Percentiles rank a stretch among this genome's conserved stretches.
Conservation (phyloP, 2,329 filamentous ascomycete species). For the Biscogniauxia sp. region DNA sequence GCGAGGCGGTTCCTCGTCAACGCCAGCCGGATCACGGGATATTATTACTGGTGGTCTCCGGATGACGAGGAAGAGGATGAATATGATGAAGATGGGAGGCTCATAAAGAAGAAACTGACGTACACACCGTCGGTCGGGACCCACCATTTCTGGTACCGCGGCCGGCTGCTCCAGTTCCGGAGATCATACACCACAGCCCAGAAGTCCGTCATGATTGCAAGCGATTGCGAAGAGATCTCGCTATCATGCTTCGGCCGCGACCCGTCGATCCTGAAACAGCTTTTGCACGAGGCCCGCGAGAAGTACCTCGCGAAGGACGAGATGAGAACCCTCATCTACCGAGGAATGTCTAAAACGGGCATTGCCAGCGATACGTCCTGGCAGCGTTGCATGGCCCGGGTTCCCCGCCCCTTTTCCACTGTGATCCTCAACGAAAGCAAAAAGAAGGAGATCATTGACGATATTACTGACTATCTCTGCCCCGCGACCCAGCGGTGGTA, state of each 20-base stretch:
- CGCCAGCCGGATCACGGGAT: slow-evolving; percentile 55
- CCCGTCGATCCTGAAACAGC: slow-evolving; percentile 59
- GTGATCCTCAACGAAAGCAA: slow-evolving; percentile 61
- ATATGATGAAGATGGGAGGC: slow-evolving; percentile 40
- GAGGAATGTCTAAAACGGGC: slow-evolving; percentile 46
- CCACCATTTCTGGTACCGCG: slow-evolving; percentile 67
- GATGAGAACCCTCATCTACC: slow-evolving; percentile 64
- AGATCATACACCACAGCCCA: slow-evolving; percentile 49
- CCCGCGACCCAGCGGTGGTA: slow-evolving; percentile 74
- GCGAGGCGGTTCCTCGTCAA: slow-evolving; percentile 65
- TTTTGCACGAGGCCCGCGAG: slow-evolving; percentile 57
- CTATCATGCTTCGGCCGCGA: slow-evolving; percentile 62
- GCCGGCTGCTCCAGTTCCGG: slow-evolving; percentile 56
- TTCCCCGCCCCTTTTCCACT: slow-evolving; percentile 61
- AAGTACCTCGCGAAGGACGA: slow-evolving; percentile 57
- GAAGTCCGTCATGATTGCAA: slow-evolving; percentile 38
- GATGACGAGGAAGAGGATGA: slow-evolving; percentile 47
- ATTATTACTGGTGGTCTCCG: slow-evolving; percentile 47
- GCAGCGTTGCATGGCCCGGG: slow-evolving; percentile 61
- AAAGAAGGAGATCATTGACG: slow-evolving; percentile 58
- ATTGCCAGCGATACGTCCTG: slow-evolving; percentile 46
- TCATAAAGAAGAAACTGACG: slow-evolving; percentile 48
- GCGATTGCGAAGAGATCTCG: slow-evolving; percentile 56
- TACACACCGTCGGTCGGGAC: slow-evolving; percentile 68
- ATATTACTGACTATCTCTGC: slow-evolving; percentile 62